Evolutionary conservation across 2,329 filamentous ascomycete species (phyloP).

Genomic region (Anisogramma anomala): DNA sequence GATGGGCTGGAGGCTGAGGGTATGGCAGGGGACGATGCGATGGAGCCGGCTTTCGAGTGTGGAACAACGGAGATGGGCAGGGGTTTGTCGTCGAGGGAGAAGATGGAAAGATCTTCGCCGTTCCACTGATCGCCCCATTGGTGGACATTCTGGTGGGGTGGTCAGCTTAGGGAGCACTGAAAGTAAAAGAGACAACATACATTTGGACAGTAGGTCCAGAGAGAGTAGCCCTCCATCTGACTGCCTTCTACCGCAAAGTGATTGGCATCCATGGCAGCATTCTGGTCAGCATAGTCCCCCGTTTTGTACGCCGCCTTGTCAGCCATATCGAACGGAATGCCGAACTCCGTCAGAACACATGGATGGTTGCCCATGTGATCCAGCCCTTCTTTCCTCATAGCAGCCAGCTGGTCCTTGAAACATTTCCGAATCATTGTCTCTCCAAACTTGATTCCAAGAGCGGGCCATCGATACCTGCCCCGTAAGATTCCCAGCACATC

Average conservation of each 20-base stretch:
- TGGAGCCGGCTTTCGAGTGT: constrained; percentile 18
- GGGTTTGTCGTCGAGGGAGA: constrained; percentile 67
- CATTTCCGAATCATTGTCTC: constrained; percentile 92
- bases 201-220: constrained; percentile 75
- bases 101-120: constrained; percentile 89
- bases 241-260: constrained; percentile 85
- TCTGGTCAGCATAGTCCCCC: constrained; percentile 88
- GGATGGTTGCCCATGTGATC: constrained; percentile 83
- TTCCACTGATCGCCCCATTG: constrained; percentile 92
- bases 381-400: constrained; percentile 74
- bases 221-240: constrained; percentile 68
- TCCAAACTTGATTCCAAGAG: constrained; percentile 84
- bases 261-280: constrained; percentile 88
- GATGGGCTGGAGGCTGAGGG: constrained; percentile 21
- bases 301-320: constrained; percentile 91
- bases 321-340: constrained; percentile 98
- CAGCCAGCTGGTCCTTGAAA: constrained; percentile 74
- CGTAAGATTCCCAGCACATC: constrained; percentile 87
- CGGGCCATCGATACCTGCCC: constrained; percentile 76
- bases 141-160: constrained; percentile 58
- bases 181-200: constrained; percentile 30
- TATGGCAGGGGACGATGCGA: constrained; percentile 38
- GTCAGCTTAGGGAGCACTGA: constrained; percentile 15
- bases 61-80: constrained; percentile 35
- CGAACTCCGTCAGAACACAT: constrained; percentile 85